phyloP scores from a whole-genome alignment of 2,329 filamentous ascomycete species.

The Leptographium lundbergii region DNA sequence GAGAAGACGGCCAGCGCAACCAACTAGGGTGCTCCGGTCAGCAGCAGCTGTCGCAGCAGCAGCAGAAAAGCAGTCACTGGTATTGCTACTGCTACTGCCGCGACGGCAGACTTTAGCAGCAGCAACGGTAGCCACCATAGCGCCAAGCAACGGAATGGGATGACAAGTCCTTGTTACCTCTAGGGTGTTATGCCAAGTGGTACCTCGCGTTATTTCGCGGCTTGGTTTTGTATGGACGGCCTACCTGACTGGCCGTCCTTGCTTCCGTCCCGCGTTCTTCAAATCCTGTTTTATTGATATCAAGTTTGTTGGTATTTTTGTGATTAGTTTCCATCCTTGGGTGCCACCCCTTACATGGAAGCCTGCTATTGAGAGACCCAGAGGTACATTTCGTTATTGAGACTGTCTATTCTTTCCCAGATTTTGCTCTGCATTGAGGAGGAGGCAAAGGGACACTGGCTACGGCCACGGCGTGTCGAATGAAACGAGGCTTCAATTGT shows the following conservation, averaged over 20 bases:
- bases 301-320: neutral
- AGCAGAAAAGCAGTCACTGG: neutral
- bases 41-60: neutral
- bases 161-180: neutral
- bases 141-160: no score
- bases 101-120: neutral
- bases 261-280: neutral
- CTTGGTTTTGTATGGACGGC: neutral
- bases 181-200: neutral
- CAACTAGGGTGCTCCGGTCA: neutral
- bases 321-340: neutral
- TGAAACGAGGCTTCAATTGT: neutral
- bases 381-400: neutral
- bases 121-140: neutral
- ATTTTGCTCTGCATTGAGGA: neutral
- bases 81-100: neutral
- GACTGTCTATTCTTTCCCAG: neutral
- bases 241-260: neutral
- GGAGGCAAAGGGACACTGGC: neutral
- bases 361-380: neutral
- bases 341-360: neutral
- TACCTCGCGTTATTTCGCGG: neutral
- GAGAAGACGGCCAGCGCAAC: constrained; percentile 30
- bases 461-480: neutral
- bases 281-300: neutral